A percentile compares a stretch with the other conserved stretches of the same genome.
phyloP scores from a whole-genome alignment of 768 basidiomycete genomes.

The Kwoniella sp. region DNA sequence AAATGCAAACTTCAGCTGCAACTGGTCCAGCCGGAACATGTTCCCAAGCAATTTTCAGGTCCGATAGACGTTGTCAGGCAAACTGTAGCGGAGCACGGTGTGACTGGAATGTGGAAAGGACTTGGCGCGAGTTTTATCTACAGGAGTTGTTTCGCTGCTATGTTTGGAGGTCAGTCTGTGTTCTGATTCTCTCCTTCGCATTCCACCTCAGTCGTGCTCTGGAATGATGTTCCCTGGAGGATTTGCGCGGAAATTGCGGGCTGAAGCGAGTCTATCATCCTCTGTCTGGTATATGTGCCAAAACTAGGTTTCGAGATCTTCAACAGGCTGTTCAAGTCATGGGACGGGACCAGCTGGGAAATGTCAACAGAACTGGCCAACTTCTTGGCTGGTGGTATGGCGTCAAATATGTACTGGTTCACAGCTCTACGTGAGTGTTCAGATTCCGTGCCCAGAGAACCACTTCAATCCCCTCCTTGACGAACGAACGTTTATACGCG shows the following conservation, averaged over 20 bases:
- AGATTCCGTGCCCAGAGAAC: no score
- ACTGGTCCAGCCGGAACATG: slow-evolving; percentile 51
- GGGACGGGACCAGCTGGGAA: slow-evolving; percentile 66
- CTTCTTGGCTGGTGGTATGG: slow-evolving; percentile 56
- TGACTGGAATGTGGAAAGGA: slow-evolving; percentile 72
- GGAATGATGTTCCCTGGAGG: no score
- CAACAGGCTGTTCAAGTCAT: slow-evolving; percentile 64
- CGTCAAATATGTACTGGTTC: slow-evolving; percentile 53
- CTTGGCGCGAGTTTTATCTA: slow-evolving; percentile 72
- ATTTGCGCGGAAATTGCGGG: no score
- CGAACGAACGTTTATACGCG: no score
- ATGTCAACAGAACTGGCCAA: slow-evolving; percentile 56
- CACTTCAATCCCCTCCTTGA: no score
- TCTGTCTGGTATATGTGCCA: neutral
- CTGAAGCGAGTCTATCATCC: neutral
- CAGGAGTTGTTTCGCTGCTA: slow-evolving; percentile 69
- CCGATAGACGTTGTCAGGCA: slow-evolving; percentile 60
- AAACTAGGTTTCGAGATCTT: slow-evolving; percentile 59
- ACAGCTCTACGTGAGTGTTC: slow-evolving; percentile 43
- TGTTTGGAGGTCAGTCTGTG: slow-evolving; percentile 64
- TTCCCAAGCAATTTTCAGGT: slow-evolving; percentile 62
- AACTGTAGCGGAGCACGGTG: slow-evolving; percentile 66
- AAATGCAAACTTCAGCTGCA: slow-evolving; percentile 63
- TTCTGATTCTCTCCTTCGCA: neutral
- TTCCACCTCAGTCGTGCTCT: no score